These are phyloP conservation scores for Botrytis fabae DNA, from an alignment of 2,329 filamentous ascomycete species.

Conservation along the genomic window DNA sequence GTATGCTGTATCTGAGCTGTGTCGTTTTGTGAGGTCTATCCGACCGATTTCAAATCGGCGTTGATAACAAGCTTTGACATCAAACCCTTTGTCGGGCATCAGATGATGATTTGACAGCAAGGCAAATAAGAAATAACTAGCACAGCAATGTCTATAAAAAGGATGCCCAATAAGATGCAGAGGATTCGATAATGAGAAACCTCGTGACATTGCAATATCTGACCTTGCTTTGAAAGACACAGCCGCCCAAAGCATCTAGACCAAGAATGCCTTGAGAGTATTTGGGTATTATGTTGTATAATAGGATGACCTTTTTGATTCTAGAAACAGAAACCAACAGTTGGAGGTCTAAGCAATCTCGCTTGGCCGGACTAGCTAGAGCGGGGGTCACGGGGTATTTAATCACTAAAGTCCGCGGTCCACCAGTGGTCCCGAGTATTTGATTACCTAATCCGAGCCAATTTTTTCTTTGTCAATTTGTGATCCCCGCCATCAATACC, in stretches of 20 bases:
- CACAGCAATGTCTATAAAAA: not conserved
- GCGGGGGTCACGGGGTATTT: not conserved
- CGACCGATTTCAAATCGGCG: not conserved
- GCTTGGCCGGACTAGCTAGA: not conserved
- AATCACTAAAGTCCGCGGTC: not conserved
- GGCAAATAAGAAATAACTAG: not conserved
- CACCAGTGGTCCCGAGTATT: not conserved
- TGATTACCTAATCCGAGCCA: not conserved
- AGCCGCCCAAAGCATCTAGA: not conserved
- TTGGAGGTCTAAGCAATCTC: slow-evolving; percentile 1
- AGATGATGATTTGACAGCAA: not conserved
- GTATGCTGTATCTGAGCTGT: not conserved
- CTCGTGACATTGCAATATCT: not conserved
- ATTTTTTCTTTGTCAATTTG: slow-evolving; percentile 17
- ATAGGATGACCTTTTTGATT: not conserved
- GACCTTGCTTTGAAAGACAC: not conserved
- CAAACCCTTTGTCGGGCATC: not conserved
- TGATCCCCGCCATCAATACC: not conserved
- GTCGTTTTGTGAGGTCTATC: not conserved
- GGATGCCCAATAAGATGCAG: not conserved
- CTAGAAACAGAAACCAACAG: not conserved
- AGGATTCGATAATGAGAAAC: not conserved
- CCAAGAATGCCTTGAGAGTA: not conserved
- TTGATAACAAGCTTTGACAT: not conserved
- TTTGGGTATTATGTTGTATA: not conserved